Evolutionary conservation across 129 eudicot genomes (phyloP).

Genomic region (Kitagawia praeruptora): DNA sequence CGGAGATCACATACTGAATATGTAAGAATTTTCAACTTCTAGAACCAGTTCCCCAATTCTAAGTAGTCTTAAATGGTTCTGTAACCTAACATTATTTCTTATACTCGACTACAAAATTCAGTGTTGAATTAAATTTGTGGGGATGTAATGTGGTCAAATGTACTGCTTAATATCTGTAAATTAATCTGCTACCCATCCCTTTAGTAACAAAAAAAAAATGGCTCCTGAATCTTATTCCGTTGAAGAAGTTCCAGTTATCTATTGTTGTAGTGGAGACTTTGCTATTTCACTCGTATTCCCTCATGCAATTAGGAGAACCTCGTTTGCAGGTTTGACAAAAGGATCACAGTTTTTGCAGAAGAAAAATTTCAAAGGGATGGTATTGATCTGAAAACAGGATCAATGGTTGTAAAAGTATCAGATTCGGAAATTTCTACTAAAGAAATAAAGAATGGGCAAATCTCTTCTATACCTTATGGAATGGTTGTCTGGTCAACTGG

Average conservation of each 20-base stretch:
- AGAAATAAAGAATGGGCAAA: slow-evolving; percentile 49
- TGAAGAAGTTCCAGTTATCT: background rate
- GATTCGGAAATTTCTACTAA: slow-evolving; percentile 75
- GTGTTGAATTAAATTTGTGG: background rate
- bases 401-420: slow-evolving; percentile 73
- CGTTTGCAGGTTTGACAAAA: slow-evolving; percentile 76
- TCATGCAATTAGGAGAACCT: background rate
- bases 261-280: background rate
- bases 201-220: background rate
- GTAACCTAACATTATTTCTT: background rate
- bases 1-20: slow-evolving; percentile 72
- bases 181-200: background rate
- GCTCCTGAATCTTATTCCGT: background rate
- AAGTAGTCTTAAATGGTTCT: background rate
- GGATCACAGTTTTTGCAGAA: slow-evolving; percentile 81
- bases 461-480: slow-evolving; percentile 68
- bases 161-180: background rate
- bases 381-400: slow-evolving; percentile 68
- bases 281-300: background rate
- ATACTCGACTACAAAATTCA: background rate
- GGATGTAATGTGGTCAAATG: background rate
- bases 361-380: slow-evolving; percentile 81
- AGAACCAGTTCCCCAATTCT: background rate
- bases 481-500: slow-evolving; percentile 97
- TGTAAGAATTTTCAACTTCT: slow-evolving; percentile 29